These are phyloP conservation scores for Kokia cookei DNA, from an alignment of 441 rosid genomes.

Conservation along the genomic window DNA sequence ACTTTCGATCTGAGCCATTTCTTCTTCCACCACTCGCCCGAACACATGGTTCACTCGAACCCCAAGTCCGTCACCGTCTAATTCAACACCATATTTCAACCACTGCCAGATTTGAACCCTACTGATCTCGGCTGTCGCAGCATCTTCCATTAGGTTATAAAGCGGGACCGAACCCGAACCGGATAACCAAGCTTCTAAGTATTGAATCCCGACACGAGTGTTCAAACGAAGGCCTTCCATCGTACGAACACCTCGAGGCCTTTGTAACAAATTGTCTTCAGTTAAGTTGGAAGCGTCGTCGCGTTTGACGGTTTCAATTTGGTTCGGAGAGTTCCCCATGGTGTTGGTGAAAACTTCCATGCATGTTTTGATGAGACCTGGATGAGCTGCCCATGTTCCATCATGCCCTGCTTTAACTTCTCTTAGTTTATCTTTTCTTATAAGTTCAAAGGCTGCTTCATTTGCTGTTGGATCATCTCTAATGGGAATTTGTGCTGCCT, in stretches of 20 bases:
- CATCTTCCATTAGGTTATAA: constrained; percentile 94
- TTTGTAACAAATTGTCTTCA: constrained; percentile 74
- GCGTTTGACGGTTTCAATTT: constrained; percentile 50
- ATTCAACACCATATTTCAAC: constrained; percentile 69
- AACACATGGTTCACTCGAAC: constrained; percentile 57
- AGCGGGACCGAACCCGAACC: constrained; percentile 92
- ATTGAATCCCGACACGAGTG: constrained; percentile 83
- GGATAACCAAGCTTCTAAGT: constrained; percentile 84
- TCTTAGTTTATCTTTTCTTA: constrained; percentile 77
- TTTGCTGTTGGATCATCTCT: constrained; percentile 75
- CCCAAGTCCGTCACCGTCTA: constrained; percentile 76
- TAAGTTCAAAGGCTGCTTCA: constrained; percentile 74
- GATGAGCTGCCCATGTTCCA: constrained; percentile 99
- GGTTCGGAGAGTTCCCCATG: constrained; percentile 67
- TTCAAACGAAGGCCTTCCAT: constrained; percentile 80
- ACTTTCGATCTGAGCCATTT: constrained; percentile 73
- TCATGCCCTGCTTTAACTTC: constrained; percentile 89
- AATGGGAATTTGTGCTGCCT: constrained; percentile 96
- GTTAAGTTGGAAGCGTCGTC: constrained; percentile 61
- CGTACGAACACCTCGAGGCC: constrained; percentile 72
- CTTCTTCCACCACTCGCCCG: constrained; percentile 79
- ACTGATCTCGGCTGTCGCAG: constrained; percentile 93
- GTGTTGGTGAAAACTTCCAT: constrained; percentile 57
- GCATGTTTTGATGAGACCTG: constrained; percentile 74
- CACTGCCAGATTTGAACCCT: constrained; percentile 94